phyloP scores from a whole-genome alignment of 306 rosid species.

The Acacia melanoxylon region DNA sequence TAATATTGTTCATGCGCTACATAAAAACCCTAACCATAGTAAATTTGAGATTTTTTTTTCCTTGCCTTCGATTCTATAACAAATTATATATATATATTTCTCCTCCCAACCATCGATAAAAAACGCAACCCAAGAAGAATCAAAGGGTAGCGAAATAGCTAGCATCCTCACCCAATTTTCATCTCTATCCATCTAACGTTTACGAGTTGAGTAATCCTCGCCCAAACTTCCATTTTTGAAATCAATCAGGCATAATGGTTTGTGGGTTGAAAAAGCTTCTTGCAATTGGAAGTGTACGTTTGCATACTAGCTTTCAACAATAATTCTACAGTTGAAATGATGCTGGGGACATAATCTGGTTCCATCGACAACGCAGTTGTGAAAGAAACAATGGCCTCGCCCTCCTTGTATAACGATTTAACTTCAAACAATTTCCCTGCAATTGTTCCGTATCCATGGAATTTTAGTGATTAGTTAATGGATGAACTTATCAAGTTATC shows the following conservation, averaged over 20 bases:
- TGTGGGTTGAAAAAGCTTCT: constrained; percentile 81
- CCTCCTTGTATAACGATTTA: constrained; percentile 59
- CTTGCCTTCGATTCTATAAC: too few species aligned
- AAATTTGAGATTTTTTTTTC: too few species aligned
- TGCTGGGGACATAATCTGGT: constrained; percentile 73
- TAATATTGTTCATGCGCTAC: too few species aligned
- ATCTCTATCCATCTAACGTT: too few species aligned
- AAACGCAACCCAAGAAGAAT: too few species aligned
- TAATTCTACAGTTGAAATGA: constrained; percentile 66
- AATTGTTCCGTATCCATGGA: not conserved
- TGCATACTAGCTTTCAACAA: constrained; percentile 57
- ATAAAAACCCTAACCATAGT: too few species aligned
- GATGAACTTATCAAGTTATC: not conserved
- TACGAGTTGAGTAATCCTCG: too few species aligned
- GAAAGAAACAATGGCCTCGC: constrained; percentile 77
- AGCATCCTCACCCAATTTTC: too few species aligned
- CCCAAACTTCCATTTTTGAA: constrained; percentile 55
- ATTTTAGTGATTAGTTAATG: constrained; percentile 4
- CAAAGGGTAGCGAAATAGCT: too few species aligned
- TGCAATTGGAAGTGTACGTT: constrained; percentile 69
- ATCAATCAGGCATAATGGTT: constrained; percentile 70
- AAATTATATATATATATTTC: too few species aligned
- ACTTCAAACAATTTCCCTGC: constrained; percentile 66
- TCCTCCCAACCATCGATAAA: too few species aligned
- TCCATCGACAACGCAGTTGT: constrained; percentile 62